Conservation (phyloP, 441 rosid genomes). For the Metrosideros polymorpha region DNA sequence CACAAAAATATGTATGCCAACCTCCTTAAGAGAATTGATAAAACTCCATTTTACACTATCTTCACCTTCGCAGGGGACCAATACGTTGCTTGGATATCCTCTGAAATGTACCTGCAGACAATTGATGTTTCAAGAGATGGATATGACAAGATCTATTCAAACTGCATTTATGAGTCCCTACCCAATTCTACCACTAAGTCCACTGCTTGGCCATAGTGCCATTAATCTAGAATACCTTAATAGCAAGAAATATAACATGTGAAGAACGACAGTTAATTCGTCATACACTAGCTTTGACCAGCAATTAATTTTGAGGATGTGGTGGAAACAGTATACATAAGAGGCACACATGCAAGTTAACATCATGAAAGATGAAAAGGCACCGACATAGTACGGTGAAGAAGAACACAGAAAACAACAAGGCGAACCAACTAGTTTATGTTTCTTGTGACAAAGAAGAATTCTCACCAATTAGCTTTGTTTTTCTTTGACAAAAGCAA, state of each 20-base stretch:
- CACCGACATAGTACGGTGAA: neutral
- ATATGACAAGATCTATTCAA: neutral
- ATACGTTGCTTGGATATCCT: slow-evolving; percentile 73
- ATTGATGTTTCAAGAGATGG: neutral
- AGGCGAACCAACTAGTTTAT: neutral
- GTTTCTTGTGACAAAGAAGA: neutral
- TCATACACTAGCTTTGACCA: neutral
- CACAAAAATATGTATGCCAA: slow-evolving; percentile 10
- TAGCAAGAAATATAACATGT: neutral
- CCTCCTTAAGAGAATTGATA: slow-evolving; percentile 92
- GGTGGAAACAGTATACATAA: neutral
- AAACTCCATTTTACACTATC: slow-evolving; percentile 93
- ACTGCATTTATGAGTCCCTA: neutral
- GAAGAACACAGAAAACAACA: neutral
- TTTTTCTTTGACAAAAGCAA: neutral
- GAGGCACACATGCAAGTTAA: neutral
- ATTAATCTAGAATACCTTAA: neutral
- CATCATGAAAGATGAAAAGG: neutral
- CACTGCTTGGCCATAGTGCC: neutral
- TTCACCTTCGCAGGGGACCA: slow-evolving; percentile 91
- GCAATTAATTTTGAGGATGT: neutral
- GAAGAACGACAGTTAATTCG: neutral
- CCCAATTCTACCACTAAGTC: neutral
- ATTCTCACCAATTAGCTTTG: neutral
- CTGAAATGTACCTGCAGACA: slow-evolving; percentile 77